Percentiles rank a stretch among this genome's conserved stretches.
These are phyloP conservation scores for Metrosideros polymorpha DNA, from an alignment of 441 rosid species.

Conservation along the genomic window DNA sequence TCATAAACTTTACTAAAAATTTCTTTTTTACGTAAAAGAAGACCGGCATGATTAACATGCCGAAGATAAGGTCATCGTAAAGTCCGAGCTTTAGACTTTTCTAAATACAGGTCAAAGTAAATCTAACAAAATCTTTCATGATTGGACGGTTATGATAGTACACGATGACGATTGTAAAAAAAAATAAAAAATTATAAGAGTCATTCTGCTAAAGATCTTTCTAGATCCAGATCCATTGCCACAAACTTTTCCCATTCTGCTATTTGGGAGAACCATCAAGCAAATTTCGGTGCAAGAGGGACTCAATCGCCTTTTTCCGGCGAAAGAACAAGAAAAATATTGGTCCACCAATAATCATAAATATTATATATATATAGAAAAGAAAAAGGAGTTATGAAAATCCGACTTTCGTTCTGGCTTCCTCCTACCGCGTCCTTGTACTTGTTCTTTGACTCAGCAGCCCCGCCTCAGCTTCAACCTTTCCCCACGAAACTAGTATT, in stretches of 20 bases:
- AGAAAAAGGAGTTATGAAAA: background rate
- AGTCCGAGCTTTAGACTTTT: background rate
- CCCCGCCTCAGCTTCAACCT: background rate
- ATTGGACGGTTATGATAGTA: background rate
- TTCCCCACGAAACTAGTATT: background rate
- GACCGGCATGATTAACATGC: background rate
- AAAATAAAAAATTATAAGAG: too few relatives aligned
- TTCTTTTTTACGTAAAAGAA: background rate
- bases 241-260: background rate
- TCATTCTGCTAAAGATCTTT: too few relatives aligned
- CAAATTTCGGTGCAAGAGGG: background rate
- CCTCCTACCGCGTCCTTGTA: background rate
- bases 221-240: background rate
- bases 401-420: background rate
- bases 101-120: accelerated
- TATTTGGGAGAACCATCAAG: background rate
- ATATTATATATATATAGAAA: background rate
- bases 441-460: background rate
- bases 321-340: background rate
- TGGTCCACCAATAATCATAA: background rate
- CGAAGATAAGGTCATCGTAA: background rate
- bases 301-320: background rate
- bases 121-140: background rate
- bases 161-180: too few relatives aligned
- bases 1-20: background rate